Evolutionary conservation across 208 protist species (phyloP).

Genomic region (Leishmania lainsoni): DNA sequence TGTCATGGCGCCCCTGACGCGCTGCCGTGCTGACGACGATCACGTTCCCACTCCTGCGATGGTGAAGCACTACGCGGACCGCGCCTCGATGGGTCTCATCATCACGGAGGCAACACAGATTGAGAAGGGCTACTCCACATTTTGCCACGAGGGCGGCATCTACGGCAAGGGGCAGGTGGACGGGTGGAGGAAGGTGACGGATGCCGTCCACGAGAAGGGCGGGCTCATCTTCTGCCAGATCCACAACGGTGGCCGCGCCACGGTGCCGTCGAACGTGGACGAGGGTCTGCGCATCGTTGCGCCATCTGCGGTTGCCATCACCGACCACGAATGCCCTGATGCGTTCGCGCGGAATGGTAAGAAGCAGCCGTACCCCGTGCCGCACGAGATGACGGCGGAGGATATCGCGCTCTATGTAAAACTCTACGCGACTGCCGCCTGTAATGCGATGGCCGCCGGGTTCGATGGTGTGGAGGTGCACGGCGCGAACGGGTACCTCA

Average conservation of each 20-base stretch:
- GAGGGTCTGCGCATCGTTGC: conserved; percentile 30
- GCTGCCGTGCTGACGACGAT: conserved; percentile 45
- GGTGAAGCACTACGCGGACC: conserved; percentile 72
- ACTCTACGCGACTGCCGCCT: conserved; percentile 67
- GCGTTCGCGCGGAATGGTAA: conserved; percentile 24
- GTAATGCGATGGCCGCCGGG: conserved; percentile 70
- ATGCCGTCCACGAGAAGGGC: conserved; percentile 74
- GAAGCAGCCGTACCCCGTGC: conserved; percentile 33
- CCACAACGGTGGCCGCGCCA: conserved; percentile 58
- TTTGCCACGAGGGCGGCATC: conserved; percentile 54
- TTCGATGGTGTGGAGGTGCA: conserved; percentile 94
- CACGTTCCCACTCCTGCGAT: conserved; percentile 50
- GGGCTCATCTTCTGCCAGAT: conserved; percentile 72
- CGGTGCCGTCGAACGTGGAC: conserved; percentile 39
- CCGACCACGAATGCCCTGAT: conserved; percentile 24
- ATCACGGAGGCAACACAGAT: conserved; percentile 73
- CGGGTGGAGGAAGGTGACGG: conserved; percentile 70
- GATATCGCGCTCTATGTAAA: conserved; percentile 68
- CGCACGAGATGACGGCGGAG: conserved; percentile 48
- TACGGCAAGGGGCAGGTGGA: conserved; percentile 60
- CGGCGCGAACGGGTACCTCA: conserved; percentile 90
- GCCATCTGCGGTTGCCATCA: conserved; percentile 35
- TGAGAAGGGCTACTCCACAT: conserved; percentile 47
- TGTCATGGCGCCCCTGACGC: conserved; percentile 70
- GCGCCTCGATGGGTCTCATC: conserved; percentile 67